Evolutionary conservation across 2,329 filamentous ascomycete genomes (phyloP).

Genomic region (Fusarium hainanense): DNA sequence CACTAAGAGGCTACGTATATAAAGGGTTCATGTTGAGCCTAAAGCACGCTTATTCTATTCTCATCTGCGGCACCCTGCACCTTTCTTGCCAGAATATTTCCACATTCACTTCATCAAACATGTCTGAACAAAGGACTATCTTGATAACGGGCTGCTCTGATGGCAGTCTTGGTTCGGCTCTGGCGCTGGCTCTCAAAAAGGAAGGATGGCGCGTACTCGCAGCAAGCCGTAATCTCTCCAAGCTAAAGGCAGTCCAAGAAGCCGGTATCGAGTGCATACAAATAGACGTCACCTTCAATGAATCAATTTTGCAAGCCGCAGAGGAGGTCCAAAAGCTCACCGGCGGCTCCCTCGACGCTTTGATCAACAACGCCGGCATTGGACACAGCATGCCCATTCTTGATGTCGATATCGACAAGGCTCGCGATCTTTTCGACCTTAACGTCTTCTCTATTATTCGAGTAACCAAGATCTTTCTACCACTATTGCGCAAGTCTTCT

Average conservation of each 20-base stretch:
- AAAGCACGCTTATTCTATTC: not conserved
- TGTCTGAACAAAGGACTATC: slow-evolving; percentile 38
- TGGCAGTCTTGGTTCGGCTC: slow-evolving; percentile 47
- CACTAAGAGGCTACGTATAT: not conserved
- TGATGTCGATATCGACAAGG: slow-evolving; percentile 34
- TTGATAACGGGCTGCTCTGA: slow-evolving; percentile 53
- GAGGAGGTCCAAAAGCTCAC: slow-evolving; percentile 30
- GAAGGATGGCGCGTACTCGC: slow-evolving; percentile 48
- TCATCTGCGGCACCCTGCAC: no score
- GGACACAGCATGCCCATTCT: slow-evolving; percentile 43
- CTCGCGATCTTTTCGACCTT: slow-evolving; percentile 39
- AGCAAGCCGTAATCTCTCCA: slow-evolving; percentile 45
- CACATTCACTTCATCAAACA: not conserved
- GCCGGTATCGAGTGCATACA: slow-evolving; percentile 37
- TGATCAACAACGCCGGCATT: slow-evolving; percentile 48
- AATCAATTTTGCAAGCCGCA: slow-evolving; percentile 44
- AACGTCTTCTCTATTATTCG: slow-evolving; percentile 44
- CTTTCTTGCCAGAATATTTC: not conserved
- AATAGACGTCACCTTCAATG: slow-evolving; percentile 41
- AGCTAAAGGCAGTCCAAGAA: slow-evolving; percentile 28
- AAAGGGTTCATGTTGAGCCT: not conserved
- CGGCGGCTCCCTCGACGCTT: slow-evolving; percentile 43
- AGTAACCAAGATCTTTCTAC: slow-evolving; percentile 40
- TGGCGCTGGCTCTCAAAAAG: slow-evolving; percentile 47
- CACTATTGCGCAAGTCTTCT: slow-evolving; percentile 34